Evolutionary conservation across 2,329 filamentous ascomycete genomes (phyloP).

Genomic region (Fusarium sororula): DNA sequence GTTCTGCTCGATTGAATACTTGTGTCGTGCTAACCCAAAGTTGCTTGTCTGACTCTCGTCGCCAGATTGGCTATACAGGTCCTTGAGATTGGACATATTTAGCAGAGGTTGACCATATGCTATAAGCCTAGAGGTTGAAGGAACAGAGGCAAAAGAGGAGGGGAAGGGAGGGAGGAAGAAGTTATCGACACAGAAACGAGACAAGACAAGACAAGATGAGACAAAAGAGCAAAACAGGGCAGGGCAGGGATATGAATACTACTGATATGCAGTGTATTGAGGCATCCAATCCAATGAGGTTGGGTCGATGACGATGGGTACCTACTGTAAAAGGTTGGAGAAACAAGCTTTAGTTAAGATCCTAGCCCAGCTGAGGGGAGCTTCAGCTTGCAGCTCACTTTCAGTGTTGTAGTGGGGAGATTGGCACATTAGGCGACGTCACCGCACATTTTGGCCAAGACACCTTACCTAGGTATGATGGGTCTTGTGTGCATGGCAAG

Average conservation of each 20-base stretch:
- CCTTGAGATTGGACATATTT: conserved; percentile 48
- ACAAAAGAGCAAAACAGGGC: conserved; percentile 24
- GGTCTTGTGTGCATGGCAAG: background rate
- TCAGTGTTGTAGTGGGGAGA: conserved; percentile 1
- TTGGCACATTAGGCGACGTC: conserved; percentile 32
- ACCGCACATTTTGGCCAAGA: conserved; percentile 12
- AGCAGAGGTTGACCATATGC: conserved; percentile 10
- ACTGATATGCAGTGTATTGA: conserved; percentile 4
- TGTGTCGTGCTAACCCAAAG: conserved; percentile 50
- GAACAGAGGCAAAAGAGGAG: background rate
- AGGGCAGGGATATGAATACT: background rate
- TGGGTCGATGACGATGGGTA: conserved; percentile 33
- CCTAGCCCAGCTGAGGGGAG: conserved; percentile 12
- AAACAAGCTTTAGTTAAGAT: conserved; percentile 39
- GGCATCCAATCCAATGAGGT: conserved; percentile 20
- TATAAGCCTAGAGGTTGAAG: background rate
- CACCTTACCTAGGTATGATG: background rate
- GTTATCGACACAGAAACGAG: background rate
- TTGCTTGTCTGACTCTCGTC: conserved; percentile 47
- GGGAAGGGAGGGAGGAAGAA: background rate
- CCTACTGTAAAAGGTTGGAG: conserved; percentile 17
- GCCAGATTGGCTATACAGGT: conserved; percentile 45
- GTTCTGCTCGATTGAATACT: background rate
- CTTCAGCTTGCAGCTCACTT: conserved; percentile 15
- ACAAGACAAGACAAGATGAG: background rate